Percentiles rank a stretch among this genome's conserved stretches.
These are phyloP conservation scores for Colletotrichum sp. DNA, from an alignment of 2,329 filamentous ascomycete genomes.

Conservation along the genomic window DNA sequence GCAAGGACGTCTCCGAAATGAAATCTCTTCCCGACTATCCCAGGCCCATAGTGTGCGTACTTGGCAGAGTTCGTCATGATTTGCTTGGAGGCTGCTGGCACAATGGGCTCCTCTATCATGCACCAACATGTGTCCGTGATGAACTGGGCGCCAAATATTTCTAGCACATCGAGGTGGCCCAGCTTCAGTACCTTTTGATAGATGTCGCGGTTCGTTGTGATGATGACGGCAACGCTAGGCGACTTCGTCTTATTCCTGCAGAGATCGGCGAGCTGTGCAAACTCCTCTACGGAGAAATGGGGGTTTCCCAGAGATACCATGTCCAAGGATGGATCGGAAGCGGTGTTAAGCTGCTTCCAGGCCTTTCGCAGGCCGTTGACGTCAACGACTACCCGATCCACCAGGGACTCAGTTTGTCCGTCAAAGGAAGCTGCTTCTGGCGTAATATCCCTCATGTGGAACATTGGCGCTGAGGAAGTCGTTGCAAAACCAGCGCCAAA, in stretches of 20 bases:
- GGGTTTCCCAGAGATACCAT: slow-evolving; percentile 50
- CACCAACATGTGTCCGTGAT: slow-evolving; percentile 46
- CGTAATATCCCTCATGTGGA: slow-evolving; percentile 45
- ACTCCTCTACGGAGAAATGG: slow-evolving; percentile 45
- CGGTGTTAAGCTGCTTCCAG: neutral
- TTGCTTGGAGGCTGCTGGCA: slow-evolving; percentile 27
- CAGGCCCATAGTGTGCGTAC: slow-evolving; percentile 48
- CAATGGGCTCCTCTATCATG: slow-evolving; percentile 46
- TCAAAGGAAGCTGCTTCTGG: slow-evolving; percentile 33
- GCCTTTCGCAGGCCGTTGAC: neutral
- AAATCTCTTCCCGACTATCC: slow-evolving; percentile 25
- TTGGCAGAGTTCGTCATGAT: slow-evolving; percentile 53
- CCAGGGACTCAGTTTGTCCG: neutral
- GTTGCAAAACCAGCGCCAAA: slow-evolving; percentile 51
- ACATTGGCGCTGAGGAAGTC: slow-evolving; percentile 45
- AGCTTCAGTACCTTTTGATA: slow-evolving; percentile 22
- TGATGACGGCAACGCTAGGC: slow-evolving; percentile 13
- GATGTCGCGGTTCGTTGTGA: slow-evolving; percentile 7
- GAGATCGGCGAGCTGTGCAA: slow-evolving; percentile 34
- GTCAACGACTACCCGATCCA: neutral
- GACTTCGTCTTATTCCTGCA: slow-evolving; percentile 30
- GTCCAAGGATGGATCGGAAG: slow-evolving; percentile 26
- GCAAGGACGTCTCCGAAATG: slow-evolving; percentile 28
- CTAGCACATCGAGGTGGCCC: slow-evolving; percentile 32
- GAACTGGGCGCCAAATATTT: slow-evolving; percentile 40